Base-by-base conservation (phyloP, 352 stramenopile species). In the Phytopythium chamaehyphon region DNA sequence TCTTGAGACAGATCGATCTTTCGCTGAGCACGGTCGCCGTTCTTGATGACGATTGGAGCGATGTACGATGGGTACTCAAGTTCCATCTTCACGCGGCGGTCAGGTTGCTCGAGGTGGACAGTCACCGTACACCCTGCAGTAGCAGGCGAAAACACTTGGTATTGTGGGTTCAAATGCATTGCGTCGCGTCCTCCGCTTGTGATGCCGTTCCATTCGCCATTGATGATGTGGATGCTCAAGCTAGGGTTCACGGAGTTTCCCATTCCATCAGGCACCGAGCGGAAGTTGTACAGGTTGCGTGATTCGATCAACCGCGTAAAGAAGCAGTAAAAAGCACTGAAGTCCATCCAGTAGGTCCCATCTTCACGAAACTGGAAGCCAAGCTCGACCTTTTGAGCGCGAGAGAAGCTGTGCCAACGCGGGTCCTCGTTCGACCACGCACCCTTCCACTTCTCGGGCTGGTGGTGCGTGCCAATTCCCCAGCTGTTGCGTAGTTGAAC, bases 121-220 rank as follows among this genome's bases (percentile, higher is more conserved):
- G 68, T 57, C 7, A 91, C 55, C 6, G 66, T 58, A 59, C 79
- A 89, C 33, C 61, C 76, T 42, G 64, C 61, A 10, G 80, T 53
- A 3, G 73, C 66, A 16, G 81, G 81, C 40, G 74, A 84, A 38
- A 88, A 87, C 6, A 93, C 46, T 45, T 93, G 83, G 47, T 90
- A 86, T 57, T 93, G 83, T n/a, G 83, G 83, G 48, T 93, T 93
- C 40, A 93, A 48, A 51, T 93, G 83, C 73, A 93, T 87, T 7
- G 80, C 83, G 38, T 91, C 80, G 22, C 83, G 73, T 6, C 80
- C 83, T 40, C 83, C 83, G 21, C 74, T 84, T 3, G 80, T 93
- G 46, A 90, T 82, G 14, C 80, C 83, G 53, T 86, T 91, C 83
- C 83, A 93, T 56, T 88, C 80, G 14, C 80, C 79, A 16, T 65